Conservation (phyloP, 768 basidiomycete genomes). For the Dioszegia aurantiaca region DNA sequence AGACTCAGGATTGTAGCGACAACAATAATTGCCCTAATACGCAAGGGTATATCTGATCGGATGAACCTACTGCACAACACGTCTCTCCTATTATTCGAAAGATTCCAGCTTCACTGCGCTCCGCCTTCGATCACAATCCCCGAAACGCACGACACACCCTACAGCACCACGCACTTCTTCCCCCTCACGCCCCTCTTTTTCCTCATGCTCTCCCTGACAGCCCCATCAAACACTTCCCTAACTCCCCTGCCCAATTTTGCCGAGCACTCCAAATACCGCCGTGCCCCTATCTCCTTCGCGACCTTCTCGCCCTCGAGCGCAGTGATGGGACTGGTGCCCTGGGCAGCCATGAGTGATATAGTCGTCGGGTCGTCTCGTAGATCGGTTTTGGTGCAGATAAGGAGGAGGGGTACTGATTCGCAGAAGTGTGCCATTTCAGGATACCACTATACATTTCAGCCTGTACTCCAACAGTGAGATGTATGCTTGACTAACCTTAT, state of each 20-base stretch:
- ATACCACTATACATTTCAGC: slow-evolving; percentile 45
- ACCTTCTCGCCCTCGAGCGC: slow-evolving; percentile 77
- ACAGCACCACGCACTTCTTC: slow-evolving; percentile 68
- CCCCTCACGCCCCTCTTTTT: slow-evolving; percentile 59
- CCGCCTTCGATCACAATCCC: too few species aligned
- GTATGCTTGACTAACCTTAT: slow-evolving; percentile 46
- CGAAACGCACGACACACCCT: too few species aligned
- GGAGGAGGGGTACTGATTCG: slow-evolving; percentile 49
- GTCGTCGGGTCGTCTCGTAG: slow-evolving; percentile 48
- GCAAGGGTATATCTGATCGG: slow-evolving; percentile 1
- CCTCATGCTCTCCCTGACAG: slow-evolving; percentile 78
- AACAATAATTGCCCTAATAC: too few species aligned
- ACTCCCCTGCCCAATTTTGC: slow-evolving; percentile 89
- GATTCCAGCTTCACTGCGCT: too few species aligned
- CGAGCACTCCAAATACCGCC: slow-evolving; percentile 84
- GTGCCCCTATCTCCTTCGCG: slow-evolving; percentile 86
- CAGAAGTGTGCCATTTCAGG: slow-evolving; percentile 54
- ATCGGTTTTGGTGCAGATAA: slow-evolving; percentile 52
- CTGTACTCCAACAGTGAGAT: neutral
- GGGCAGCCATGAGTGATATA: slow-evolving; percentile 63
- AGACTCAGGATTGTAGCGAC: too few species aligned
- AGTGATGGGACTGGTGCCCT: slow-evolving; percentile 69
- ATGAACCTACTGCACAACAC: neutral
- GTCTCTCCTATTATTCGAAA: neutral
- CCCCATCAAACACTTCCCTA: slow-evolving; percentile 84